phyloP scores from a whole-genome alignment of 176 grass and related monocot genomes.

The Hyparrhenia diplandra region DNA sequence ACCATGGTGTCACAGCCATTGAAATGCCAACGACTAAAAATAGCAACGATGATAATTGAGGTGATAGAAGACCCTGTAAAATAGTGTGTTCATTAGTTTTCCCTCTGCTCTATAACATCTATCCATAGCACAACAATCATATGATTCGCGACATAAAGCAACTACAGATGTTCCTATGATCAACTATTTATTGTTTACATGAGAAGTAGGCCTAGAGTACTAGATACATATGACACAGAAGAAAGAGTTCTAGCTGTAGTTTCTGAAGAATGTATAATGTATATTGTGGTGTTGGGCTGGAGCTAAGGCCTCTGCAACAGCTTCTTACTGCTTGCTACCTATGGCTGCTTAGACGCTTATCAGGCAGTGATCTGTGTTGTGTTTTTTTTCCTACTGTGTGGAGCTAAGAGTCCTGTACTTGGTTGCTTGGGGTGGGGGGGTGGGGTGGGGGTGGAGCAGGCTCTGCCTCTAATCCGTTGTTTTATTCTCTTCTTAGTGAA shows the following conservation, averaged over 20 bases:
- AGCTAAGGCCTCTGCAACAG: background rate
- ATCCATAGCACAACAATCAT: background rate
- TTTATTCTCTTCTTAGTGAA: background rate
- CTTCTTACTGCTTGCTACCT: background rate
- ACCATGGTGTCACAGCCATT: slow-evolving; percentile 94
- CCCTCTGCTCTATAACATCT: background rate
- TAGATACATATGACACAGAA: background rate
- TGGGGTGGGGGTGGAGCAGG: too few species aligned
- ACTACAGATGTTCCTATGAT: slow-evolving; percentile 6
- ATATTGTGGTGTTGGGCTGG: background rate
- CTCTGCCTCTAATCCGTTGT: background rate
- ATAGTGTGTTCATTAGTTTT: slow-evolving; percentile 16
- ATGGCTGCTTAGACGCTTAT: background rate
- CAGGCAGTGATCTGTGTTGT: too few species aligned
- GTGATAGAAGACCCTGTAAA: slow-evolving; percentile 84
- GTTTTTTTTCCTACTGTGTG: too few species aligned
- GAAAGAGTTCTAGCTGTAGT: background rate
- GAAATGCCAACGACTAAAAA: slow-evolving; percentile 98
- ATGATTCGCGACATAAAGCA: background rate
- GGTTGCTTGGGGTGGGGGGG: too few species aligned
- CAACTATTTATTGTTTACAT: background rate
- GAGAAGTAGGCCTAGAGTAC: background rate
- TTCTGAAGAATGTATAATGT: background rate
- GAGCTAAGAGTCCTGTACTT: too few species aligned
- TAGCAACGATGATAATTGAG: slow-evolving; percentile 81